Conservation (phyloP, 495 filamentous ascomycete species). For the Aspergillus cristatus region DNA sequence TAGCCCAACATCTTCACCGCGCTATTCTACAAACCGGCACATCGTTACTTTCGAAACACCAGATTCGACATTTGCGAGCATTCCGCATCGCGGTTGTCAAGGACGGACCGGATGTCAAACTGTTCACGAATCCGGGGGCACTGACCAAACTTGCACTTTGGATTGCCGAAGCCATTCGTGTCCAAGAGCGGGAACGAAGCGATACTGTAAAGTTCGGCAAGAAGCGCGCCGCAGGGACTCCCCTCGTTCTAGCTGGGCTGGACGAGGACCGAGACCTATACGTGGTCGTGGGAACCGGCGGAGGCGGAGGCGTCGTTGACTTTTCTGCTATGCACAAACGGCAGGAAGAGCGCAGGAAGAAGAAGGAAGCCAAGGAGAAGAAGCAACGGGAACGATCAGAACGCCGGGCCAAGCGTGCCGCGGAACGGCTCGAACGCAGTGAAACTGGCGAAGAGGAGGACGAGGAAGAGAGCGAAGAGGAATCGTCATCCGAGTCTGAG, state of each 20-base stretch:
- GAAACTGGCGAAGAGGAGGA: constrained; percentile 43
- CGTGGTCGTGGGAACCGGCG: constrained; percentile 82
- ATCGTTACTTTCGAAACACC: constrained; percentile 80
- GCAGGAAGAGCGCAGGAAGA: constrained; percentile 52
- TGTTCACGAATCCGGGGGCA: constrained; percentile 87
- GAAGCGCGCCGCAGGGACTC: constrained; percentile 50
- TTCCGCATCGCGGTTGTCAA: constrained; percentile 96
- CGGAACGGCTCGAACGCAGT: constrained; percentile 35
- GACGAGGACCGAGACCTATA: constrained; percentile 86
- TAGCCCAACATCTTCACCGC: constrained; percentile 78
- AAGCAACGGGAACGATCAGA: constrained; percentile 56
- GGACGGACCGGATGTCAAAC: constrained; percentile 78
- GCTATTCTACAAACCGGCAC: constrained; percentile 93
- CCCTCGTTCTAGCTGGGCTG: constrained; percentile 79
- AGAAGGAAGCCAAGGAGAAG: constrained; percentile 48
- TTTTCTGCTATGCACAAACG: constrained; percentile 54
- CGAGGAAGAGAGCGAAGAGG: constrained; percentile 45
- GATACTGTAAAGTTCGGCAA: constrained; percentile 58
- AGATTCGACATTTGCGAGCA: constrained; percentile 81
- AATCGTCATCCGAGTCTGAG: constrained; percentile 45
- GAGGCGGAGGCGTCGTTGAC: constrained; percentile 54
- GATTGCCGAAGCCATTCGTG: constrained; percentile 86
- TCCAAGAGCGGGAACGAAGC: constrained; percentile 73
- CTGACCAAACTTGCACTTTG: constrained; percentile 87
- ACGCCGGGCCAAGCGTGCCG: constrained; percentile 39